Base-by-base conservation (phyloP, 1,284 basidiomycete species). In the Clitocybe nebularis region DNA sequence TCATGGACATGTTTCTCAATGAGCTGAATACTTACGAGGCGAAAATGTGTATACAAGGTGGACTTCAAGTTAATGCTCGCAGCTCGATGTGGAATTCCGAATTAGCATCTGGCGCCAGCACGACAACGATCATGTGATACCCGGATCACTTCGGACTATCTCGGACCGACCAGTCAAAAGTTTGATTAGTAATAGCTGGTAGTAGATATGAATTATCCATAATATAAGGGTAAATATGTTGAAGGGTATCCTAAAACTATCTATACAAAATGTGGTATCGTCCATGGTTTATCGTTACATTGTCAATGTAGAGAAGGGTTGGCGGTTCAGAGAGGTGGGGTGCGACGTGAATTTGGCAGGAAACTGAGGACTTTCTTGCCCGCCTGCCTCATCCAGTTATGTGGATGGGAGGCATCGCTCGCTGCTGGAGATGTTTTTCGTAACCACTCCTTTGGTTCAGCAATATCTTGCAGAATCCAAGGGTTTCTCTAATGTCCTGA, bases 1-100 rank as follows among this genome's bases (percentile, higher is more conserved):
- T 85, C 62, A 84, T 61, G 40, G 81, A 75, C 82, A 85, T 82
- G 43, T 51, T n/a, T n/a, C n/a, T n/a, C n/a, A n/a, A n/a, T n/a
- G n/a, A n/a, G n/a, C n/a, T n/a, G n/a, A n/a, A n/a, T n/a, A n/a
- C n/a, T n/a, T n/a, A n/a, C n/a, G n/a, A n/a, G n/a, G n/a, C n/a
- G n/a, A n/a, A n/a, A n/a, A n/a, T n/a, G n/a, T n/a, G n/a, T n/a
- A n/a, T n/a, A n/a, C n/a, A n/a, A n/a, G n/a, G n/a, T n/a, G n/a
- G n/a, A n/a, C n/a, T n/a, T n/a, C n/a, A n/a, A n/a, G n/a, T n/a
- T n/a, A n/a, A n/a, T n/a, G n/a, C n/a, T n/a, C n/a, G n/a, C n/a
- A n/a, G n/a, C n/a, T n/a, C n/a, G n/a, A n/a, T n/a, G n/a, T n/a
- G n/a, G n/a, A n/a, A n/a, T n/a, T n/a, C n/a, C n/a, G n/a, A n/a